These are phyloP conservation scores for Apophysomyces ossiformis DNA, from an alignment of 371 early-diverging fungal species.

Conservation along the genomic window DNA sequence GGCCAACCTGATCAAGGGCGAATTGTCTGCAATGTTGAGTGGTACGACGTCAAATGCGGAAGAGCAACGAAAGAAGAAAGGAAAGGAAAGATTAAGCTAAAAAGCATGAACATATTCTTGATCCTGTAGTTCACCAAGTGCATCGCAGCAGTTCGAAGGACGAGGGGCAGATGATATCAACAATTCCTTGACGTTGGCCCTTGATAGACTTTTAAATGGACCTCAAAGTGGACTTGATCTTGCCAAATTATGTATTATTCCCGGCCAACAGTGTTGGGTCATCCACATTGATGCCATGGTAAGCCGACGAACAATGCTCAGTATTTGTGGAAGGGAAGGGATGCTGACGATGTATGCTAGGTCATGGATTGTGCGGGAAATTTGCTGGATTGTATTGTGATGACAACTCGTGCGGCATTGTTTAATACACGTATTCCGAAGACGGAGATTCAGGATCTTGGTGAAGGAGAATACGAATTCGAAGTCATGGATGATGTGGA, in stretches of 20 bases:
- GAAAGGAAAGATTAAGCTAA: constrained; percentile 7
- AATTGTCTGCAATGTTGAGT: constrained; percentile 86
- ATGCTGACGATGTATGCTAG: constrained; percentile 24
- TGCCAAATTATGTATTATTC: constrained; percentile 85
- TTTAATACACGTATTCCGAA: constrained; percentile 85
- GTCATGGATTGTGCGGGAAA: constrained; percentile 90
- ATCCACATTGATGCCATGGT: constrained; percentile 91
- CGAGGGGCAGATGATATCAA: constrained; percentile 85
- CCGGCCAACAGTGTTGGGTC: constrained; percentile 89
- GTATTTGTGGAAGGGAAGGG: background rate
- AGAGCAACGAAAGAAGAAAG: too few species aligned
- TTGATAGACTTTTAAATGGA: constrained; percentile 81
- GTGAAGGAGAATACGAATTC: constrained; percentile 83
- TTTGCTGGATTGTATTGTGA: constrained; percentile 81
- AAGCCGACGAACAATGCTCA: constrained; percentile 16
- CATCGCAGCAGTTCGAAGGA: constrained; percentile 81
- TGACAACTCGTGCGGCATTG: constrained; percentile 87
- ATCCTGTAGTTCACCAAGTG: constrained; percentile 69
- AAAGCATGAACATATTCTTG: background rate
- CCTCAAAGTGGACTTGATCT: constrained; percentile 87
- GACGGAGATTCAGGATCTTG: constrained; percentile 70
- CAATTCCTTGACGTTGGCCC: constrained; percentile 77
- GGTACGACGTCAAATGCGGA: constrained; percentile 42
- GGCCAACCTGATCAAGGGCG: constrained; percentile 65
- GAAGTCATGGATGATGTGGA: constrained; percentile 88